Evolutionary conservation across 345 rosid genomes (phyloP).

Genomic region (Moringa oleifera): DNA sequence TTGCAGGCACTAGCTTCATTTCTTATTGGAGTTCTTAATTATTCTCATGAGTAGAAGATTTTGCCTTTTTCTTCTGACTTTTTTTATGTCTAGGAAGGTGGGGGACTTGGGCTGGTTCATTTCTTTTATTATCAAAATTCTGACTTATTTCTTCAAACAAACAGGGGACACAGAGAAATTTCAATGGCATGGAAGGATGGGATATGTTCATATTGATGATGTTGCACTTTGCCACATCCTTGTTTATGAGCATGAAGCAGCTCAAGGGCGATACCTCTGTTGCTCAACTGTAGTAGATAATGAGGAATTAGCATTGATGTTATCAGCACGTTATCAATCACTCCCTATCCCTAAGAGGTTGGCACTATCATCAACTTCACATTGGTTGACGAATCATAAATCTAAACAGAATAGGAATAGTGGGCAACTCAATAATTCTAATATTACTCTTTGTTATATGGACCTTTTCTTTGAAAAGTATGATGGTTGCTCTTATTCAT

Average conservation of each 20-base stretch:
- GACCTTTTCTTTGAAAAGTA: neutral
- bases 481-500: neutral
- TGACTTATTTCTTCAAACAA: too few species aligned
- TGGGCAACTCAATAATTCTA: neutral
- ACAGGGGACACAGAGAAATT: slow-evolving; percentile 52
- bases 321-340: slow-evolving; percentile 57
- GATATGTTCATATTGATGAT: slow-evolving; percentile 89
- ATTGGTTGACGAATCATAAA: too few species aligned
- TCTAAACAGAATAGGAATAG: too few species aligned
- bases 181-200: slow-evolving; percentile 84
- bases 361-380: neutral
- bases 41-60: slow-evolving; percentile 20
- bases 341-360: slow-evolving; percentile 61
- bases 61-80: too few species aligned
- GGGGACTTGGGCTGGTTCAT: too few species aligned
- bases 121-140: too few species aligned
- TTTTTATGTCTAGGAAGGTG: too few species aligned
- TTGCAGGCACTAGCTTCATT: neutral
- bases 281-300: slow-evolving; percentile 52
- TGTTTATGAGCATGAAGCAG: slow-evolving; percentile 46
- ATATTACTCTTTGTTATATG: neutral
- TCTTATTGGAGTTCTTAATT: neutral
- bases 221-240: slow-evolving; percentile 74
- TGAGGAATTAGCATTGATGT: slow-evolving; percentile 41
- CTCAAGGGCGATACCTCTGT: slow-evolving; percentile 64